These are phyloP conservation scores for Botrytis fabae DNA, from an alignment of 2,329 filamentous ascomycete genomes.

Conservation along the genomic window DNA sequence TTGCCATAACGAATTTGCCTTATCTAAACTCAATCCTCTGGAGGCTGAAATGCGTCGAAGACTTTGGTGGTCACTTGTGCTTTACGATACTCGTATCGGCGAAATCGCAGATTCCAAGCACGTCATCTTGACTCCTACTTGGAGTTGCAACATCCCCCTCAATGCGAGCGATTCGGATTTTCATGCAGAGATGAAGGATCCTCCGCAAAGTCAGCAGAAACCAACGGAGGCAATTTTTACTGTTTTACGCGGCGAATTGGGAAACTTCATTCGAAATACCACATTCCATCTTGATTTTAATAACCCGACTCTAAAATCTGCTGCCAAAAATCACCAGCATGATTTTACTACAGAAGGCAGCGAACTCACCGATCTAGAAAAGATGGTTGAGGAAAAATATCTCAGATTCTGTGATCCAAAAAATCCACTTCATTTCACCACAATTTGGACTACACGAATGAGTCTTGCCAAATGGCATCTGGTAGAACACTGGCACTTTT, in stretches of 20 bases:
- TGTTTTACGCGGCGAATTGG: constrained; percentile 57
- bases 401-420: constrained; percentile 46
- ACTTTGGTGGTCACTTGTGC: constrained; percentile 71
- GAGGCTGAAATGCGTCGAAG: constrained; percentile 71
- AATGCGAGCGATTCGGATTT: constrained; percentile 64
- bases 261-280: constrained; percentile 43
- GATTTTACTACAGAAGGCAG: constrained; percentile 20
- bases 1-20: constrained; percentile 62
- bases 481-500: constrained; percentile 36
- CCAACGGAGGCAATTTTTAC: constrained; percentile 62
- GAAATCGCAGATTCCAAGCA: constrained; percentile 59
- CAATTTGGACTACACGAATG: constrained; percentile 35
- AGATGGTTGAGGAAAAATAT: constrained; percentile 45
- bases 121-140: constrained; percentile 44
- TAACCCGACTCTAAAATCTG: constrained; percentile 29
- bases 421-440: constrained; percentile 43
- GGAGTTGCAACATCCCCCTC: constrained; percentile 58
- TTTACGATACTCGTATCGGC: constrained; percentile 67
- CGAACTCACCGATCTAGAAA: constrained; percentile 42
- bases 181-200: constrained; percentile 56
- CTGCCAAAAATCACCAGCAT: constrained; percentile 27
- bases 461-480: constrained; percentile 37
- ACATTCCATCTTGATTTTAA: constrained; percentile 34
- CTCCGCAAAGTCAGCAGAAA: constrained; percentile 50
- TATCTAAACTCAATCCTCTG: constrained; percentile 50